These are phyloP conservation scores for Schrenkiella parvula DNA, from an alignment of 345 rosid genomes.

Conservation along the genomic window DNA sequence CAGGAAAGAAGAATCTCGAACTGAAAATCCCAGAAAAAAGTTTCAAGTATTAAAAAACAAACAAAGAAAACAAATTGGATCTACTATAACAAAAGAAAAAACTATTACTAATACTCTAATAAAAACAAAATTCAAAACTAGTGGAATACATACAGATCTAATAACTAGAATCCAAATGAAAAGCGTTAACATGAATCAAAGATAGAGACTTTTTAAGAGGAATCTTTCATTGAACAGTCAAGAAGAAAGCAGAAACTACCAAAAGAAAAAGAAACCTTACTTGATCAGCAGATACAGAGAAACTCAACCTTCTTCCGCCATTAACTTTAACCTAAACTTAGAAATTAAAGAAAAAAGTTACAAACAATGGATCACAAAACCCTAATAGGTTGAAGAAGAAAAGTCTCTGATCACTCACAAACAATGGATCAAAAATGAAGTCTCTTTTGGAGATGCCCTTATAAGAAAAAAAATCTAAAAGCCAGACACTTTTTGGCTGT, in stretches of 20 bases:
- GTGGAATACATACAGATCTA: constrained; percentile 28
- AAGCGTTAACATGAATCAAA: constrained; percentile 16
- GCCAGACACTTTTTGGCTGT: constrained; percentile 5
- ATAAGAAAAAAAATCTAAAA: no score
- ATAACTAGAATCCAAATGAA: constrained; percentile 22
- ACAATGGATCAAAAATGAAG: not conserved
- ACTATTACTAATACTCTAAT: not conserved
- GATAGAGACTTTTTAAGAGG: constrained; percentile 3
- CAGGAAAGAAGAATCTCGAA: constrained; percentile 21
- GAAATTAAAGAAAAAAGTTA: not conserved
- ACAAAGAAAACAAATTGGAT: constrained; percentile 22
- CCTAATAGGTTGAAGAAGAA: not conserved
- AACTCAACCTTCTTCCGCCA: constrained; percentile 21
- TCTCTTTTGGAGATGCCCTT: not conserved
- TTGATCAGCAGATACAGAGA: constrained; percentile 21
- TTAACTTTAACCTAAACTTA: constrained; percentile 8
- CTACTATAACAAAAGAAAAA: not conserved
- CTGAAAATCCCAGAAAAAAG: not conserved
- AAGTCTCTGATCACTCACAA: not conserved
- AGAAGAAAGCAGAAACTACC: not conserved
- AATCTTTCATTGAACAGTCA: constrained; percentile 11
- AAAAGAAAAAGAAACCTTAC: constrained; percentile 11
- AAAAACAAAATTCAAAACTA: constrained; percentile 3
- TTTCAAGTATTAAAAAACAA: not conserved
- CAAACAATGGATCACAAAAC: not conserved